A percentile compares a stretch with the other conserved stretches of the same genome.
These are phyloP conservation scores for Alternaria solani DNA, from an alignment of 2,329 filamentous ascomycete species.

Conservation along the genomic window DNA sequence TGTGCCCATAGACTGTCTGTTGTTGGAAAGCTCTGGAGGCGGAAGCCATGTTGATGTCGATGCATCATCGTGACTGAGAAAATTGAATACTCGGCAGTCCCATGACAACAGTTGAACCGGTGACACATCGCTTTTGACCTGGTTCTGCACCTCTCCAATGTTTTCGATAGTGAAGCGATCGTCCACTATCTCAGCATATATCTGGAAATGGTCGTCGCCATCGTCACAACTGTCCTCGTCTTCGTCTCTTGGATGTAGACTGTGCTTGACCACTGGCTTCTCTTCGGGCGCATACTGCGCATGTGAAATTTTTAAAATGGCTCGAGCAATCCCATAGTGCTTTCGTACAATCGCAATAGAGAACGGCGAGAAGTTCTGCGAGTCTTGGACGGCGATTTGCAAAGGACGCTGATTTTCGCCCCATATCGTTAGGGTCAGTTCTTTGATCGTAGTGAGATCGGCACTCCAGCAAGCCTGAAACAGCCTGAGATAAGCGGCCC, in stretches of 20 bases:
- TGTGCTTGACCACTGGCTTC: slow-evolving; percentile 52
- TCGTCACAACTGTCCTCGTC: slow-evolving; percentile 43
- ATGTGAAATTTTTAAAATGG: slow-evolving; percentile 73
- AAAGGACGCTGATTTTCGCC: slow-evolving; percentile 63
- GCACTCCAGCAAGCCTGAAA: slow-evolving; percentile 78
- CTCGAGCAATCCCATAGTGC: slow-evolving; percentile 69
- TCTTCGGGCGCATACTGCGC: slow-evolving; percentile 71
- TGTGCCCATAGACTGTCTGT: not conserved
- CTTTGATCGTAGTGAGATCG: slow-evolving; percentile 72
- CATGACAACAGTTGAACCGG: slow-evolving; percentile 63
- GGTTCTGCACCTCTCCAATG: slow-evolving; percentile 72
- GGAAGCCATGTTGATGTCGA: not conserved
- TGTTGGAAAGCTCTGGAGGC: not conserved
- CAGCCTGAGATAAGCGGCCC: slow-evolving; percentile 69
- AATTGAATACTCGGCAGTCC: slow-evolving; percentile 18
- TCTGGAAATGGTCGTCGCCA: slow-evolving; percentile 43
- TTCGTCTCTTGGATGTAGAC: slow-evolving; percentile 54
- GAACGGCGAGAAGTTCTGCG: slow-evolving; percentile 65
- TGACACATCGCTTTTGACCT: slow-evolving; percentile 70
- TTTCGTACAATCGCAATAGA: slow-evolving; percentile 72
- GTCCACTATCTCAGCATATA: slow-evolving; percentile 64
- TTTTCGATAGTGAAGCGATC: slow-evolving; percentile 78
- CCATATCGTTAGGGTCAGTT: slow-evolving; percentile 68
- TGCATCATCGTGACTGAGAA: slow-evolving; percentile 11
- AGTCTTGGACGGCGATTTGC: slow-evolving; percentile 68